Conservation (phyloP, 306 rosid species). For the Castanea crenata region DNA sequence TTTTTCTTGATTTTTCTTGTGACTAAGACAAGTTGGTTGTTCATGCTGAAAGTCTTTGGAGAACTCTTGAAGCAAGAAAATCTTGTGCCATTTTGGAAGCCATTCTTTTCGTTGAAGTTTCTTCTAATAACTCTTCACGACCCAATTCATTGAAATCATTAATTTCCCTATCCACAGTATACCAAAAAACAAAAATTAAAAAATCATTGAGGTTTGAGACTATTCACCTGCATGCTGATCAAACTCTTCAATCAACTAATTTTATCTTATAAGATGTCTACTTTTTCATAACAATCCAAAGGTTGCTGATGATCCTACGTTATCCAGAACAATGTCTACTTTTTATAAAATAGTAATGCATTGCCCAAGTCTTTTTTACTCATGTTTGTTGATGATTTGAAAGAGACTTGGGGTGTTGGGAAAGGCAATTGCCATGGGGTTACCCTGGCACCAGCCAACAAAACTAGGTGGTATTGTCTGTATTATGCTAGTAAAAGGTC, state of each 20-base stretch:
- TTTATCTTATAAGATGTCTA: not conserved
- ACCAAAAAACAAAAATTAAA: not conserved
- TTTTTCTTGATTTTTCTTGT: not conserved
- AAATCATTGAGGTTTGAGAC: not conserved
- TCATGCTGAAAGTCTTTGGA: not conserved
- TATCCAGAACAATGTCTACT: conserved; percentile 1
- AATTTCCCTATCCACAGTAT: not conserved
- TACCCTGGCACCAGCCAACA: conserved; percentile 6
- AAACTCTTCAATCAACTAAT: not conserved
- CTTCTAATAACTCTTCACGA: not conserved
- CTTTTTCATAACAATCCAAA: conserved; percentile 1
- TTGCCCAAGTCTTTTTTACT: not conserved
- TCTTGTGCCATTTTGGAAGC: not conserved
- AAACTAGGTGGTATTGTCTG: conserved; percentile 24
- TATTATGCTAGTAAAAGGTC: not conserved
- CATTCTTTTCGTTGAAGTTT: not conserved
- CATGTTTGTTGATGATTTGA: not conserved
- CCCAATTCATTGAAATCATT: not conserved
- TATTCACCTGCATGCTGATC: conserved; percentile 5
- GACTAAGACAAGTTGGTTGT: not conserved
- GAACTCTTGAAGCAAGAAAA: not conserved
- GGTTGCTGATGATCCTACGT: not conserved
- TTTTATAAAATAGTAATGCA: not conserved
- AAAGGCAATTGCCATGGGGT: not conserved
- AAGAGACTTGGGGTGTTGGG: not conserved